Percentiles rank a stretch among this genome's conserved stretches.
Conservation (phyloP, 1,139 yeast genomes). For the Zygosaccharomyces pseudobailii region DNA sequence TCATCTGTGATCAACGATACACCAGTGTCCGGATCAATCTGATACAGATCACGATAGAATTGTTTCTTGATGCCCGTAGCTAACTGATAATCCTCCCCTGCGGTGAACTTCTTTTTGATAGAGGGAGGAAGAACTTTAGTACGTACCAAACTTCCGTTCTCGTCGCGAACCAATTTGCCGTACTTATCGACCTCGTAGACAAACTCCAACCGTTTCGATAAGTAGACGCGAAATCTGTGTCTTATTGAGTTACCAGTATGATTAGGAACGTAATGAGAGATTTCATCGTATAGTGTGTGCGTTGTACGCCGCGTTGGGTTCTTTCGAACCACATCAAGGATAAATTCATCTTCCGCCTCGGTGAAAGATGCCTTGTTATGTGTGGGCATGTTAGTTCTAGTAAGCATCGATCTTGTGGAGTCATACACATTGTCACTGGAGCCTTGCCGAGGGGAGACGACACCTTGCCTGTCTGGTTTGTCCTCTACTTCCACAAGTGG, state of each 20-base stretch:
- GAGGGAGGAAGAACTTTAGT: constrained; percentile 51
- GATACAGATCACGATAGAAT: constrained; percentile 32
- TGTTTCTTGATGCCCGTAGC: constrained; percentile 44
- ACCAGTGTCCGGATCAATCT: constrained; percentile 32
- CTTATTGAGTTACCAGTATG: constrained; percentile 76
- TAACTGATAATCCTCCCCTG: constrained; percentile 60
- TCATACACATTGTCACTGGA: constrained; percentile 6
- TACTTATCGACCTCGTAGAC: constrained; percentile 56
- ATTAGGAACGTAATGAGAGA: constrained; percentile 52
- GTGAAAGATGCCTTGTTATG: constrained; percentile 46
- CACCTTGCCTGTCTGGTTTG: not conserved
- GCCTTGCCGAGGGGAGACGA: not conserved
- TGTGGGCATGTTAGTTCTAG: constrained; percentile 17
- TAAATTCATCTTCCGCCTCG: constrained; percentile 55
- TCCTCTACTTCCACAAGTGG: constrained; percentile 10
- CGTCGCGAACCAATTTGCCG: constrained; percentile 51
- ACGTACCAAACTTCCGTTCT: constrained; percentile 41
- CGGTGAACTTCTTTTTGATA: constrained; percentile 58
- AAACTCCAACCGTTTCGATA: constrained; percentile 47
- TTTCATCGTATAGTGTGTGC: constrained; percentile 57
- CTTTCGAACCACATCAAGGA: constrained; percentile 59
- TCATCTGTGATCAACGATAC: constrained; percentile 23
- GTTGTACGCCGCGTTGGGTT: constrained; percentile 63
- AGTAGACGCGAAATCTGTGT: constrained; percentile 58
- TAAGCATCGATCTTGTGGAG: constrained; percentile 12